Evolutionary conservation across 305 asterid genomes (phyloP).

Genomic region (Solanum chacoense): DNA sequence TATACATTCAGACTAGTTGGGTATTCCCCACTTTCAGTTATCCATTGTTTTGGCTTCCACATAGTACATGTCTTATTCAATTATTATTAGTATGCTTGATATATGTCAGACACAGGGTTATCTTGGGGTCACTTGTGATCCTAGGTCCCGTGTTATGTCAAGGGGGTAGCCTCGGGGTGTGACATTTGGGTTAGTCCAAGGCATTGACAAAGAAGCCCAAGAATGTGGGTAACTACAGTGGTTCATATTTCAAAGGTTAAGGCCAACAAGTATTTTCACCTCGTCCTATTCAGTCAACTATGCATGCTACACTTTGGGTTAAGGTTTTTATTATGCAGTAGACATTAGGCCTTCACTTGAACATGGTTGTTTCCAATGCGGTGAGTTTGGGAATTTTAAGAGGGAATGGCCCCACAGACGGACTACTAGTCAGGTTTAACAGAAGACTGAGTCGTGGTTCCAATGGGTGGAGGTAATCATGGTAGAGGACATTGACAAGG

Average conservation of each 20-base stretch:
- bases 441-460: not conserved
- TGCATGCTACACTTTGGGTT: not conserved
- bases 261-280: not conserved
- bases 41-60: no score
- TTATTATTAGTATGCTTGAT: no score
- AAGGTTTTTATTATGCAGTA: not conserved
- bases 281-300: not conserved
- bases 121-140: no score
- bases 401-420: not conserved
- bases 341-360: not conserved
- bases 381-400: not conserved
- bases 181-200: not conserved
- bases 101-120: no score
- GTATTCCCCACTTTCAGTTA: no score
- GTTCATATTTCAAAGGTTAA: not conserved
- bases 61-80: no score
- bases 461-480: not conserved
- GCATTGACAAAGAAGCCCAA: not conserved
- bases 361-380: not conserved
- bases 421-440: not conserved
- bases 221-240: not conserved
- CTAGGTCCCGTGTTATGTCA: no score
- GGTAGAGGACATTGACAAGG: not conserved
- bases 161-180: no score
- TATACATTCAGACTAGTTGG: no score